Evolutionary conservation across 2,329 filamentous ascomycete species (phyloP).

Genomic region (Claviceps monticola): DNA sequence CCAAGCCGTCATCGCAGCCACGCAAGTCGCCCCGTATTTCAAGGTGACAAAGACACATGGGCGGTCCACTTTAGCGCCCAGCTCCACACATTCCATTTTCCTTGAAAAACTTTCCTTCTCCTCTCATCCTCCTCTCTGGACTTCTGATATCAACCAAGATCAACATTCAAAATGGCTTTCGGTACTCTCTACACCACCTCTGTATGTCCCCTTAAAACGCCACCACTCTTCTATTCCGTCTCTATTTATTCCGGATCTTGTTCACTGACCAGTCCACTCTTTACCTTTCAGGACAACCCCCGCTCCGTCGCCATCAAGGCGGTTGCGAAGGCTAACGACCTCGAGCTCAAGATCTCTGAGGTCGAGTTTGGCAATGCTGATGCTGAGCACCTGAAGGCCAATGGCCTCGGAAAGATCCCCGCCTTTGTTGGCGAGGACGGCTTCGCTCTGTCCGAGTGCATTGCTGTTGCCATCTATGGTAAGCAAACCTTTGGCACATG

Average conservation of each 20-base stretch:
- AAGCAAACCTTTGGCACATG: conserved; percentile 28
- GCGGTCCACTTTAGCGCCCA: conserved; percentile 1
- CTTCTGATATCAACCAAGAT: conserved; percentile 6
- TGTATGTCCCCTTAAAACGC: conserved; percentile 36
- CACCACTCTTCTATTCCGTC: conserved; percentile 1
- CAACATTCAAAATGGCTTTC: conserved; percentile 67
- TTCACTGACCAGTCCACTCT: neutral
- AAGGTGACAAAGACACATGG: too few relatives aligned
- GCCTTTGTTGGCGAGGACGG: conserved; percentile 88
- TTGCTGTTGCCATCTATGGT: conserved; percentile 97
- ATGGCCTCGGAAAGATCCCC: conserved; percentile 81
- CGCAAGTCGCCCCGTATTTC: too few relatives aligned
- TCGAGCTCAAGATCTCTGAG: conserved; percentile 77
- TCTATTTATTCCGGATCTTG: neutral
- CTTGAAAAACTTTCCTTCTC: conserved; percentile 6
- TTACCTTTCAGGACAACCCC: conserved; percentile 56
- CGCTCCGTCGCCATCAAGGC: conserved; percentile 80
- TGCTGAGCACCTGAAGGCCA: conserved; percentile 70
- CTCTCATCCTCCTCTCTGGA: conserved; percentile 4
- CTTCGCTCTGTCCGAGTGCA: conserved; percentile 75
- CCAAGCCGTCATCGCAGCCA: too few relatives aligned
- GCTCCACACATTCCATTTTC: conserved; percentile 7
- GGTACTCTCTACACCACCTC: conserved; percentile 88
- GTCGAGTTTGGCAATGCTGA: conserved; percentile 52
- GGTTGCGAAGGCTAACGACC: conserved; percentile 92